Percentiles rank a stretch among this genome's conserved stretches.
Conservation (phyloP, 352 stramenopile genomes). For the Peronospora destructor region DNA sequence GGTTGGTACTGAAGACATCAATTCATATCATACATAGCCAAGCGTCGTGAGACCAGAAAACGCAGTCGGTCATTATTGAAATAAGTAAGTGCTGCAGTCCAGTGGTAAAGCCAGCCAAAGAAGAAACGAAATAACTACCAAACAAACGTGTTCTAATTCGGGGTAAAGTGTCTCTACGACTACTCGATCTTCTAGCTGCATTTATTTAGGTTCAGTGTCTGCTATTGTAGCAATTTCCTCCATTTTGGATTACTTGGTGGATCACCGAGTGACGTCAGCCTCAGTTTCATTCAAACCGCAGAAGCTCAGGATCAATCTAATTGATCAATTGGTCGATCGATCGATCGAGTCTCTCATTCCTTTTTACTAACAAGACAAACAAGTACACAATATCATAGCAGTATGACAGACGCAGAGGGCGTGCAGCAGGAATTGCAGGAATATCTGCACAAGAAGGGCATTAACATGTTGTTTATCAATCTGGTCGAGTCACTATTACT, state of each 20-base stretch:
- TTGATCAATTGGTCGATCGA: too few species aligned
- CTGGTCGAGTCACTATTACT: constrained; percentile 87
- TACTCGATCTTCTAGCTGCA: constrained; percentile 18
- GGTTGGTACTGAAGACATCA: too few species aligned
- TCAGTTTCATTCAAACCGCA: constrained; percentile 22
- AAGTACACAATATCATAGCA: neutral
- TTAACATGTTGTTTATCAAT: constrained; percentile 91
- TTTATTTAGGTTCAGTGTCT: constrained; percentile 19
- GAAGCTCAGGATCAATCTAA: neutral
- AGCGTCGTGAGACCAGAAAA: neutral
- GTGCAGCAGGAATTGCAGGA: constrained; percentile 89
- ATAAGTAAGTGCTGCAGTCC: neutral
- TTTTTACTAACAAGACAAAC: constrained; percentile 3
- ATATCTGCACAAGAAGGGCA: constrained; percentile 88
- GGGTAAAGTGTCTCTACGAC: neutral
- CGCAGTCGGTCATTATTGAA: neutral
- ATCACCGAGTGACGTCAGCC: constrained; percentile 19
- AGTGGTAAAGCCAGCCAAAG: neutral
- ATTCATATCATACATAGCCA: neutral
- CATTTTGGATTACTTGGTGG: constrained; percentile 17
- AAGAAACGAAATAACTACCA: neutral
- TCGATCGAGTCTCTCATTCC: constrained; percentile 1
- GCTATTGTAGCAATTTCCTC: constrained; percentile 23
- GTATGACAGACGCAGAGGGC: constrained; percentile 80
- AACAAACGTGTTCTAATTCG: constrained; percentile 2